Base-by-base conservation (phyloP, 2,329 filamentous ascomycete genomes). In the Colletotrichum incanum region DNA sequence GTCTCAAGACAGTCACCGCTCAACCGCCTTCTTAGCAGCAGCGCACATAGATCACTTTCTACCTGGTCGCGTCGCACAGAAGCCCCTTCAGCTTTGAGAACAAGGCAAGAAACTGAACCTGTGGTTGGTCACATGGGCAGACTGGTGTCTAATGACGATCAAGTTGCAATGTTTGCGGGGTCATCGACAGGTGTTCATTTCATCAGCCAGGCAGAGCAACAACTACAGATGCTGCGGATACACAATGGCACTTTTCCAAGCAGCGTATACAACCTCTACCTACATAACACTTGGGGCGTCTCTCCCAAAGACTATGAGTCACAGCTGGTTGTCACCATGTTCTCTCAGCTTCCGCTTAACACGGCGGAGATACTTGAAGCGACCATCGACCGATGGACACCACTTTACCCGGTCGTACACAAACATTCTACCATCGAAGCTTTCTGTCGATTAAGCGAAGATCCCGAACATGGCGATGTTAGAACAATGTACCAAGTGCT, bases 131-230 rank as follows among this genome's bases (percentile, higher is more conserved):
- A 78, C 28, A 78, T 78, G 77, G 77, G 76, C 5, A 74, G 77
- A 1, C 64, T 78, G 2, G 74, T 78, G 2, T 61, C 61, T 6
- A 73, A 77, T 47, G 76, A 77, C 47, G 58, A 71, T 12, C 69
- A 73, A 23, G 64, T 75, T 3, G 75, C 73, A 43, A 77, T 77
- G 75, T 78, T 78, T 59, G 74, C 71, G 0, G 77, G 76, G 1
- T 78, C 77, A 2, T 76, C 77, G 2, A 78, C 76, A 1, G 77
- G 76, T 3, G 77, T 78, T 7, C 77, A 78, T 47, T 78, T 78
- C 54, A 77, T 77, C 26, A 75, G 73, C 43, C 77, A 78, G 52
- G 75, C 75, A 1, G 76, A 78, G 52, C 76, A 78, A 39, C 76
- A 76, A 28, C 43, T 78, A 12, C 75, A 78, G 20, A 73, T 77